Percentiles rank a stretch among this genome's conserved stretches.
Evolutionary conservation across 176 grass and related monocot species (phyloP).

Genomic region (Eleusine indica): DNA sequence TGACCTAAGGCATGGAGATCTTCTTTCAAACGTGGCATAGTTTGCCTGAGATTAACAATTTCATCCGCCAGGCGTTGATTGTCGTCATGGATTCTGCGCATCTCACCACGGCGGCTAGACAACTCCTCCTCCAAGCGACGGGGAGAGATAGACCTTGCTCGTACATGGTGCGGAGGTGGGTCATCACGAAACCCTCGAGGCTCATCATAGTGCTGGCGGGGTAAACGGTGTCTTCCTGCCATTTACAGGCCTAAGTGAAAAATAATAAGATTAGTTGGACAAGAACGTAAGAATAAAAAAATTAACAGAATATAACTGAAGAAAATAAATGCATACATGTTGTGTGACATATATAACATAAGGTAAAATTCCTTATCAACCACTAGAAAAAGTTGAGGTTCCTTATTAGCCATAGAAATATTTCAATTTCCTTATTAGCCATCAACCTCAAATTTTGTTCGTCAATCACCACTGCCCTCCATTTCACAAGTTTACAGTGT

Average conservation of each 20-base stretch:
- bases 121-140: slow-evolving; percentile 52
- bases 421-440: no score
- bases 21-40: slow-evolving; percentile 40
- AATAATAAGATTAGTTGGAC: slow-evolving; percentile 28
- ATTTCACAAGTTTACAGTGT: no score
- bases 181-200: slow-evolving; percentile 46
- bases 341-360: not conserved
- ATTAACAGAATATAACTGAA: not conserved
- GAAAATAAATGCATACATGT: not conserved
- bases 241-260: slow-evolving; percentile 50
- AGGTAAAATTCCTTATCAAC: no score
- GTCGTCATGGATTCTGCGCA: slow-evolving; percentile 56
- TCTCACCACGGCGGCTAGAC: slow-evolving; percentile 47
- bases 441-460: no score
- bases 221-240: slow-evolving; percentile 54
- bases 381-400: no score
- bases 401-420: no score
- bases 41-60: slow-evolving; percentile 54
- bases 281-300: not conserved
- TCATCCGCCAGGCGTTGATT: slow-evolving; percentile 54
- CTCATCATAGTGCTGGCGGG: slow-evolving; percentile 40
- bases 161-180: slow-evolving; percentile 39
- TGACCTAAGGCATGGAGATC: slow-evolving; percentile 56
- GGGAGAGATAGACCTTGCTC: slow-evolving; percentile 46
- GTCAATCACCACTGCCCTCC: no score